Base-by-base conservation (phyloP, 345 rosid genomes). In the Theobroma cacao region DNA sequence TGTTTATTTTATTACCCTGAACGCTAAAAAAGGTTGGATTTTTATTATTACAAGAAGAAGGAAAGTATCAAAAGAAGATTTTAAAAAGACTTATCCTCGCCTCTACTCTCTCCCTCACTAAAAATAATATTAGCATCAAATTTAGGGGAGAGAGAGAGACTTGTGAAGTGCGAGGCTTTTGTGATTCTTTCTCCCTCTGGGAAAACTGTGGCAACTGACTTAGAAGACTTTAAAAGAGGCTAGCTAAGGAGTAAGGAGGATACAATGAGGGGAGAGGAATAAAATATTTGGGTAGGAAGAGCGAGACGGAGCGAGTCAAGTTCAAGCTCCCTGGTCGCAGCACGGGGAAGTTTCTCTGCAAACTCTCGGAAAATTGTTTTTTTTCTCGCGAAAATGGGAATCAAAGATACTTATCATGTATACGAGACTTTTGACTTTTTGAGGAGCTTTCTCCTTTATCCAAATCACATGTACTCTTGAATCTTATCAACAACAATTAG, bases 331-430 rank as follows among this genome's bases (percentile, higher is more conserved):
- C 53, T 4, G n/a, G n/a, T 33, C 43, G 8, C 13, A 45, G 17
- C 56, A 7, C 31, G 15, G 43, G 14, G 70, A 7, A n/a, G 24
- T 38, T n/a, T 65, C 41, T 38, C 33, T 64, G 47, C 47, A 36
- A 64, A 64, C 41, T 67, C n/a, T 67, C 33, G 53, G 31, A 15
- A 66, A 66, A 5, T 11, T 22, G 20, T 40, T 67, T 67, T 67
- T 40, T 67, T 67, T 67, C 72, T 67, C 72, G 72, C 1, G 31
- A 67, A 67, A 67, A 41, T 67, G 34, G 72, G 72, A 24, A 24
- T 41, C 11, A 22, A 67, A 67, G 53, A 67, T 41, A 24, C 72
- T 67, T 41, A 13, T 9, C 30, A 30, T 36, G n/a, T 5, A 3
- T 30, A 12, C 3, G 43, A 11, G 40, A 20, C 10, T 24, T 24